A percentile compares a stretch with the other conserved stretches of the same genome.
Evolutionary conservation across 164 flowering plant genomes (phyloP).

Genomic region (Aristolochia contorta): DNA sequence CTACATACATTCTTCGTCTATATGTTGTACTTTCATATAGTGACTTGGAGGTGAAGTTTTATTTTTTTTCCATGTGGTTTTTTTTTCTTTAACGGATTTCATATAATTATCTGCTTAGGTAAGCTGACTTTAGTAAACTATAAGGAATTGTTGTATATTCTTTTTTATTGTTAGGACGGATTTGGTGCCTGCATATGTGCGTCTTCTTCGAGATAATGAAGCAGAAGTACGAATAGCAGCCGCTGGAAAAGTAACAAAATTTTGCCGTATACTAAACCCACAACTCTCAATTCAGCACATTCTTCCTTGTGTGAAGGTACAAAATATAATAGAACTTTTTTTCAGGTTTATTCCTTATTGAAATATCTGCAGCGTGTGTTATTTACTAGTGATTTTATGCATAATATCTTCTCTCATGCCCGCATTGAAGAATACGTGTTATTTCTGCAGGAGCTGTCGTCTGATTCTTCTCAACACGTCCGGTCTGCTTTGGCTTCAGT

Average conservation of each 20-base stretch:
- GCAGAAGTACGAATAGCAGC: constrained; percentile 99
- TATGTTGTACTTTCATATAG: background rate
- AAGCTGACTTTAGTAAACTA: background rate
- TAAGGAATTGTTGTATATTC: background rate
- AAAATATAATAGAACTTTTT: background rate
- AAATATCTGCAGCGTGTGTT: background rate
- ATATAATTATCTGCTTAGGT: background rate
- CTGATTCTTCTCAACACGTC: constrained; percentile 99
- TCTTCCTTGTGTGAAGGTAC: constrained; percentile 96
- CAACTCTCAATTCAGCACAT: constrained; percentile 94
- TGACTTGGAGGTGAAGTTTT: background rate
- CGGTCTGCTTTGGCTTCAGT: constrained; percentile 99
- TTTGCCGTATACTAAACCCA: constrained; percentile 80
- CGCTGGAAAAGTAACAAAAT: constrained; percentile 96
- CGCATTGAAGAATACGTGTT: too few species aligned
- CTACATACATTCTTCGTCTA: too few species aligned
- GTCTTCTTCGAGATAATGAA: constrained; percentile 94
- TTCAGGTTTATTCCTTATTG: background rate
- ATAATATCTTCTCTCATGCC: background rate
- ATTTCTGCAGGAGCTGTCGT: constrained; percentile 65
- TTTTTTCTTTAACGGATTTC: background rate
- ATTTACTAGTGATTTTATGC: background rate
- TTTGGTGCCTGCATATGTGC: constrained; percentile 94
- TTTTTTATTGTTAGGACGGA: constrained; percentile 64
- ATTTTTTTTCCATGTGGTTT: background rate